Evolutionary conservation across 2,329 filamentous ascomycete species (phyloP), one percentile per base, ranked within the genome.

Genomic region (Cercospora sesami): DNA sequence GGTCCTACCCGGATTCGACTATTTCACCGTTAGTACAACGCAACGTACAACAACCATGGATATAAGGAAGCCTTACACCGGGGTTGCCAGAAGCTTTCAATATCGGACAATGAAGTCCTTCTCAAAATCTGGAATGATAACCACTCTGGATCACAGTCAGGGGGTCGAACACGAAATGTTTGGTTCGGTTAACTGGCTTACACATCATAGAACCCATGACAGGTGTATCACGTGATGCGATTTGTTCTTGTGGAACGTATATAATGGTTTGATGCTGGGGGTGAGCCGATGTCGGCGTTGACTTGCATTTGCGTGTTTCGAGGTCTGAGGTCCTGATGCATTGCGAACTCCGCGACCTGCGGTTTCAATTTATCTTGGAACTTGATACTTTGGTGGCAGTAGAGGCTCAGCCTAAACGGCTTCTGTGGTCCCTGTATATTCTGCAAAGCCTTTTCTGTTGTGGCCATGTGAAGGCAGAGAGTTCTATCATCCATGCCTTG

Each of bases 81-180:
- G 58, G 58, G 58, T 60, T 39, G 33, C 58, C 58, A 60, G 58
- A 60, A 60, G 16, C 3, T 60, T 60, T 60, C 21, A 42, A 60
- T 60, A 42, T 60, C 33, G 58, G 31, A 42, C 36, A 39, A n/a
- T 16, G 23, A 7, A 23, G 18, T 26, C 31, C 33, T 42, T 45
- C 58, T 60, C 58, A 60, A 60, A 60, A 60, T 60, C 58, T 60
- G 58, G 58, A 39, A 60, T 60, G 58, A 39, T 60, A 60, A 60
- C 58, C 58, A 39, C 58, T 60, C 55, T 59, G 55, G 5, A 28
- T 18, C 23, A 59, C 26, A 18, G 55, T 59, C 28, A 59, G 55
- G 30, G 31, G 30, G 30, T 21, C 30, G 57, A 36, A 39, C 28
- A 8, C 16, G 16, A 60, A 8, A 31, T 31, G 18, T 31, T 28